Percentiles rank a stretch among this genome's conserved stretches.
Conservation (phyloP, 73 alveolate species). For the Paraurostyla sp. region DNA sequence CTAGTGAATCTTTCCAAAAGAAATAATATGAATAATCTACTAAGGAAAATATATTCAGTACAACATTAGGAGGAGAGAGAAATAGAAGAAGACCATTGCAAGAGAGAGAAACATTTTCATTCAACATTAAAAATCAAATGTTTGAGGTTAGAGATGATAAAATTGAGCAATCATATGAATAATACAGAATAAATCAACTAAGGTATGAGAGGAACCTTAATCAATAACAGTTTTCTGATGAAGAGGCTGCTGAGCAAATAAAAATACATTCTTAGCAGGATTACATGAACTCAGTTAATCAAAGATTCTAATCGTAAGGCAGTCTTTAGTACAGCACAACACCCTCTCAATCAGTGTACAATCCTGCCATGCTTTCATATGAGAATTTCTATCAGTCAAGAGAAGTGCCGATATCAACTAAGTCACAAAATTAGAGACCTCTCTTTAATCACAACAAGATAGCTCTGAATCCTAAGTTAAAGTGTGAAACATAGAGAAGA, state of each 20-base stretch:
- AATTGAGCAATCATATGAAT: too few species aligned
- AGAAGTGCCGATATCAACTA: constrained; percentile 5
- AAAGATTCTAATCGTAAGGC: constrained; percentile 7
- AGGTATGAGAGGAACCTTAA: too few species aligned
- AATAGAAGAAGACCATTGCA: neutral
- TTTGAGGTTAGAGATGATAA: too few species aligned
- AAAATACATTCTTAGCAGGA: too few species aligned
- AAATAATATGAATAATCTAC: neutral
- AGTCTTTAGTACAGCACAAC: constrained; percentile 22
- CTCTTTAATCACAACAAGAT: too few species aligned
- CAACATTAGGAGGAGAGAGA: neutral
- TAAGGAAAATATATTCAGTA: constrained; percentile 12
- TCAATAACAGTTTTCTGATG: too few species aligned
- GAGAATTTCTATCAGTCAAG: neutral
- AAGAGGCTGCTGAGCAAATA: too few species aligned
- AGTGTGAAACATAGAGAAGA: too few species aligned
- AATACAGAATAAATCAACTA: too few species aligned
- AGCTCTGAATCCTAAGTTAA: too few species aligned
- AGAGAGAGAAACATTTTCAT: neutral
- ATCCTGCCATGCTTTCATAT: neutral
- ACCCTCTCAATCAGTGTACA: neutral
- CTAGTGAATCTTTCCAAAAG: neutral
- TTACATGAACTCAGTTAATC: too few species aligned
- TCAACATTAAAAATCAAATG: neutral
- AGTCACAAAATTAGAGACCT: too few species aligned